Evolutionary conservation across 208 protist genomes (phyloP).

Genomic region (Polymyxa betae): DNA sequence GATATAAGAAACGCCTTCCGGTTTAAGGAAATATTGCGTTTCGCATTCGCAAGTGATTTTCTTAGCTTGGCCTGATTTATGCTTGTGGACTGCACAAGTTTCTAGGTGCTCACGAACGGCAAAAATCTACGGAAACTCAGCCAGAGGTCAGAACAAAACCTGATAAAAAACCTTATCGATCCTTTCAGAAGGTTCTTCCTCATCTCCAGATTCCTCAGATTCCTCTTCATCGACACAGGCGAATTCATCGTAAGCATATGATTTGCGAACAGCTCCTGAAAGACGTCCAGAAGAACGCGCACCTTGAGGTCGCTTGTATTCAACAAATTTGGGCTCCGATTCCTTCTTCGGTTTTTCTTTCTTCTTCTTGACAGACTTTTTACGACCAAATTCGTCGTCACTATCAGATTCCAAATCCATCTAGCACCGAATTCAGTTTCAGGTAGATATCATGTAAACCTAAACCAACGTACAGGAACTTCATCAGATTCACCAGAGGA

Average conservation of each 20-base stretch:
- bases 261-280: conserved; percentile 30
- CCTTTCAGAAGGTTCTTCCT: not conserved
- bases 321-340: conserved; percentile 11
- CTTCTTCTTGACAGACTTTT: not conserved
- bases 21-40: not conserved
- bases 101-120: not conserved
- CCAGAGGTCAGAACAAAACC: not conserved
- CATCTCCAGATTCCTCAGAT: not conserved
- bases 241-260: conserved; percentile 42
- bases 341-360: not conserved
- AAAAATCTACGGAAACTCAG: not conserved
- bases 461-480: not conserved
- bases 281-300: conserved; percentile 40
- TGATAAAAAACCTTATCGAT: conserved; percentile 12
- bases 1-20: conserved; percentile 48
- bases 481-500: conserved; percentile 28
- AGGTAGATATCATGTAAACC: not conserved
- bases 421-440: not conserved
- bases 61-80: not conserved
- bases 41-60: conserved; percentile 29
- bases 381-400: conserved; percentile 39
- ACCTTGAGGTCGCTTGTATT: conserved; percentile 19
- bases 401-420: conserved; percentile 42
- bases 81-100: not conserved
- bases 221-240: conserved; percentile 45